Conservation (phyloP, 768 basidiomycete species). For the Clavaria fumosa region DNA sequence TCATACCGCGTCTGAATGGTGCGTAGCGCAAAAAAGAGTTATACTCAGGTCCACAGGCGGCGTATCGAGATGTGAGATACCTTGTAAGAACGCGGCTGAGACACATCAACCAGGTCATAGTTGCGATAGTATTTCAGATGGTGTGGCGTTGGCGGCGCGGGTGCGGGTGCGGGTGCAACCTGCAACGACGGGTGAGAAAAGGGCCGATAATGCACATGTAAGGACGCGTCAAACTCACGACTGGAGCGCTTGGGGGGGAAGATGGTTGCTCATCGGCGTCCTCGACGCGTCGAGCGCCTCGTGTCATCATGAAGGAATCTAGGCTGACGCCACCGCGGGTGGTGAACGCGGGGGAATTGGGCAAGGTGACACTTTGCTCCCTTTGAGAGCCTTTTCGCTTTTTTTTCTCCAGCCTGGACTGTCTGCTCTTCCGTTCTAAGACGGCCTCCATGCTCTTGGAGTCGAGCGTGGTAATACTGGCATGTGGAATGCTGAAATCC, state of each 20-base stretch:
- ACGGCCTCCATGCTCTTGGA: slow-evolving; percentile 68
- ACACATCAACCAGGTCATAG: slow-evolving; percentile 24
- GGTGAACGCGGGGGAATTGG: slow-evolving; percentile 39
- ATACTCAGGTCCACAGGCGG: no score
- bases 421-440: slow-evolving; percentile 56
- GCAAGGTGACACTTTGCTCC: slow-evolving; percentile 16
- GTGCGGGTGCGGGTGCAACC: slow-evolving; percentile 14
- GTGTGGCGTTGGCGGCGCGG: slow-evolving; percentile 37
- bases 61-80: no score
- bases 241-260: no score
- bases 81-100: slow-evolving; percentile 16
- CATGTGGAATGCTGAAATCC: no score
- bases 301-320: slow-evolving; percentile 36
- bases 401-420: slow-evolving; percentile 36
- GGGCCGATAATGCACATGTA: slow-evolving; percentile 3
- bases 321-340: slow-evolving; percentile 28
- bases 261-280: no score
- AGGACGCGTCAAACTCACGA: slow-evolving; percentile 28
- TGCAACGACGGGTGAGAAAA: slow-evolving; percentile 10
- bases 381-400: slow-evolving; percentile 35
- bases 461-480: no score
- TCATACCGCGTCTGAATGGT: no score
- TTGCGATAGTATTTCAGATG: slow-evolving; percentile 48
- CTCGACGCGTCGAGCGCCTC: slow-evolving; percentile 33
- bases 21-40: no score